Evolutionary conservation across 2,329 filamentous ascomycete genomes (phyloP), one percentile per base, ranked within the genome.

Genomic region (Beauveria pseudobassiana): DNA sequence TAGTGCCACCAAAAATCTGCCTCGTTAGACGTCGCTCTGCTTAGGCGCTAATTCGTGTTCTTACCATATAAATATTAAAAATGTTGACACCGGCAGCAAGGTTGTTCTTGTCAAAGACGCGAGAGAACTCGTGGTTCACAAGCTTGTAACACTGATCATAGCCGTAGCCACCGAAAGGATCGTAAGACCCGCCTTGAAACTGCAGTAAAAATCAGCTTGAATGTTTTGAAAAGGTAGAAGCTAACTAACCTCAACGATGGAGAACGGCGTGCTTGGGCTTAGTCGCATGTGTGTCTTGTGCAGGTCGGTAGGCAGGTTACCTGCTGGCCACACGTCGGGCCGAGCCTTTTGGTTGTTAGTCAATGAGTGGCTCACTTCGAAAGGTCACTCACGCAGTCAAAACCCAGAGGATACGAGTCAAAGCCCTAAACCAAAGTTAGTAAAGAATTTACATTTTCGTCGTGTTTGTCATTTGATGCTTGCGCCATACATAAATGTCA

Each of bases 21-120:
- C 34, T 38, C 0, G 5, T 0, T 3, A 34, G 64, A 26, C 3
- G 64, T 14, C 20, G 60, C 18, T 51, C 48, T 43, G 22, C 20
- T 12, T 30, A 20, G 14, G n/a, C 12, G 28, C 3, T 8, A 2
- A 16, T n/a, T 22, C 20, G 5, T 50, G 30, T 26, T 7, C 72
- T 66, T 69, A 86, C 85, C 90, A 93, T 93, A 71, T 92, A 93
- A 1, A 91, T 69, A 66, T 87, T 92, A 62, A 91, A 77, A 8
- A 93, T 83, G 0, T 82, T 85, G 3, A 87, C 81, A 0, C 85
- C 87, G 18, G 87, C 83, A 43, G 84, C 84, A 58, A 87, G 83
- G 57, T 86, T 79, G 66, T 91, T 90, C 78, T 93, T 93, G 73
- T 91, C 90, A 69, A 92, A 91, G 0, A 95, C 86, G 18, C 89